phyloP scores from a whole-genome alignment of 768 basidiomycete species.

The Boletellus ananas region DNA sequence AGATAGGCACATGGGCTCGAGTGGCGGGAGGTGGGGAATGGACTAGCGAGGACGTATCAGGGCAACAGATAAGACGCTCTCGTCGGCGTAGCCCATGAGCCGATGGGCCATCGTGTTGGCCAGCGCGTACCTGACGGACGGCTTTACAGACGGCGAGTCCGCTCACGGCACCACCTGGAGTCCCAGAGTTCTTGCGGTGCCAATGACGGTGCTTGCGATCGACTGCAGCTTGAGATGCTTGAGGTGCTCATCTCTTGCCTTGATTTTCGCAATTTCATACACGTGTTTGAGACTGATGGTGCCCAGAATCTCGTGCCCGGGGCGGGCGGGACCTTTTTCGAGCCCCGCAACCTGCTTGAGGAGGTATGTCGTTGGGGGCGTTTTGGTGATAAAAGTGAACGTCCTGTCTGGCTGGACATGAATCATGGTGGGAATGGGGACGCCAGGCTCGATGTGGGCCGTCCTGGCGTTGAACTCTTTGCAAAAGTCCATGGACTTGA shows the following conservation, averaged over 20 bases:
- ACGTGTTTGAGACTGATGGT: conserved; percentile 94
- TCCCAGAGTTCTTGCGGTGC: conserved; percentile 85
- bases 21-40: conserved; percentile 10
- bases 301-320: conserved; percentile 73
- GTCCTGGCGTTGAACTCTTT: conserved; percentile 99
- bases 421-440: conserved; percentile 89
- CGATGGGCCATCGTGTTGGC: conserved; percentile 16
- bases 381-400: conserved; percentile 90
- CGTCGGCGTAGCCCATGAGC: conserved; percentile 19
- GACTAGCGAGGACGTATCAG: conserved; percentile 11
- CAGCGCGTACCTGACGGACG: conserved; percentile 25
- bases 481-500: conserved; percentile 99
- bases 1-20: conserved; percentile 12
- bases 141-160: conserved; percentile 12
- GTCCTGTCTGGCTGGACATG: conserved; percentile 92
- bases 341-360: conserved; percentile 88
- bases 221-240: conserved; percentile 82
- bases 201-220: conserved; percentile 84
- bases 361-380: conserved; percentile 86
- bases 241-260: conserved; percentile 85
- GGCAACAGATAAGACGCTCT: conserved; percentile 26
- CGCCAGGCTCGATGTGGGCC: conserved; percentile 77
- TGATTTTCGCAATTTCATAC: conserved; percentile 98
- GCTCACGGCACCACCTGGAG: conserved; percentile 83
- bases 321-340: conserved; percentile 83